These are phyloP conservation scores for Pseudocercospora vitis DNA, from an alignment of 2,329 filamentous ascomycete genomes.

Conservation along the genomic window DNA sequence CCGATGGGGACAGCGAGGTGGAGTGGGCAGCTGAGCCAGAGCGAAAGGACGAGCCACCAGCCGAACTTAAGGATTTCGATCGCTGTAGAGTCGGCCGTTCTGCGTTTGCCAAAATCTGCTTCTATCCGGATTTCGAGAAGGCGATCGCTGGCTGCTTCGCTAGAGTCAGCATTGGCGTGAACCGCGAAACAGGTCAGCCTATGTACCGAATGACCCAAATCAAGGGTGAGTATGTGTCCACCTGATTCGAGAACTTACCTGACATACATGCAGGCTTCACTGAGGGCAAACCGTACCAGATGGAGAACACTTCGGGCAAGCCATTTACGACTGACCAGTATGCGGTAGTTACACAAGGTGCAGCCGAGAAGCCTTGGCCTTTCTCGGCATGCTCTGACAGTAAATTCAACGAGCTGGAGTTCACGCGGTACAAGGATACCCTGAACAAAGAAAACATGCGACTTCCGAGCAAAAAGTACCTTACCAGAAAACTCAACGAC, in stretches of 20 bases:
- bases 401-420: constrained; percentile 74
- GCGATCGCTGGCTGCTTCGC: constrained; percentile 81
- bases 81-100: constrained; percentile 78
- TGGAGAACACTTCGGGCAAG: constrained; percentile 72
- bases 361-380: constrained; percentile 78
- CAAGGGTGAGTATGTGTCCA: constrained; percentile 61
- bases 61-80: constrained; percentile 78
- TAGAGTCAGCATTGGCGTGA: constrained; percentile 78
- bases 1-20: constrained; percentile 73
- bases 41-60: constrained; percentile 60
- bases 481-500: constrained; percentile 72
- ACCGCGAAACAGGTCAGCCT: constrained; percentile 66
- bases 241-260: not conserved
- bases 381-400: constrained; percentile 89
- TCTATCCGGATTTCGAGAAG: constrained; percentile 84
- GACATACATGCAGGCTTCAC: constrained; percentile 62
- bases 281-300: constrained; percentile 77
- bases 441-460: constrained; percentile 70
- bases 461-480: constrained; percentile 68
- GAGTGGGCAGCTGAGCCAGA: constrained; percentile 67
- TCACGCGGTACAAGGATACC: constrained; percentile 74
- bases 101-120: constrained; percentile 88
- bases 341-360: constrained; percentile 76
- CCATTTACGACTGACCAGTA: constrained; percentile 84
- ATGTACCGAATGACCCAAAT: constrained; percentile 87